Percentiles rank a stretch among this genome's conserved stretches.
These are phyloP conservation scores for Myxozyma lipomycoides DNA, from an alignment of 805 yeast species.

Conservation along the genomic window DNA sequence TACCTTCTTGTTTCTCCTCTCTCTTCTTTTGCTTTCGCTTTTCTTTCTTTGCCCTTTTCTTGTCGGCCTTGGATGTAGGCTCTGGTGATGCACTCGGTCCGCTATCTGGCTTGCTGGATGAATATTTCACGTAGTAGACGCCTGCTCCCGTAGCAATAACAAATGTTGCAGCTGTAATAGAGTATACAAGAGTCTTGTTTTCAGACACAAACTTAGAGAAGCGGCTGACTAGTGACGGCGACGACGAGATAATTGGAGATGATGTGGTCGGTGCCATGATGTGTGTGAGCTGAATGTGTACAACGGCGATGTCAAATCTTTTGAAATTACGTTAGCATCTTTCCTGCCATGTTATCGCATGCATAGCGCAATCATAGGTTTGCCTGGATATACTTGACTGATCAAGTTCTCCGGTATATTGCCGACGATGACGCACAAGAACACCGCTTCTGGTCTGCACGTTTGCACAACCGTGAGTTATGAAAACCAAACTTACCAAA, in stretches of 20 bases:
- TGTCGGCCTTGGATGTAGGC: constrained; percentile 8
- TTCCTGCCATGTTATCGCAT: too few species aligned
- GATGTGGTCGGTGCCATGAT: constrained; percentile 17
- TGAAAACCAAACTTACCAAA: too few species aligned
- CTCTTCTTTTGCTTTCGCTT: constrained; percentile 23
- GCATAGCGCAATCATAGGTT: too few species aligned
- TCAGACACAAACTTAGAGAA: constrained; percentile 27
- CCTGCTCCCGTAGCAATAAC: constrained; percentile 29
- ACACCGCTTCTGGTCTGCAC: too few species aligned
- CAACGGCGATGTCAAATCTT: background rate
- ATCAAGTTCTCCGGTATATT: too few species aligned
- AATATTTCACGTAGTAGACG: constrained; percentile 26
- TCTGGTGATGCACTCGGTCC: constrained; percentile 1
- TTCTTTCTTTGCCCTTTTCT: constrained; percentile 24
- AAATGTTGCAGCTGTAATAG: constrained; percentile 25
- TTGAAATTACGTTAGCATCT: background rate
- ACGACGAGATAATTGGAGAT: constrained; percentile 11
- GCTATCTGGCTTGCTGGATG: constrained; percentile 5
- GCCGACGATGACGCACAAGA: too few species aligned
- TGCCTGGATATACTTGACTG: too few species aligned
- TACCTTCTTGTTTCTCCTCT: constrained; percentile 14
- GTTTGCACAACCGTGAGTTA: too few species aligned
- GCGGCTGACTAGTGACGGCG: constrained; percentile 20
- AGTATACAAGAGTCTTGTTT: constrained; percentile 26
- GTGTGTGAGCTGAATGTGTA: background rate